Evolutionary conservation across 306 rosid genomes (phyloP), one percentile per base, ranked within the genome.

Genomic region (Gillenia trifoliata): DNA sequence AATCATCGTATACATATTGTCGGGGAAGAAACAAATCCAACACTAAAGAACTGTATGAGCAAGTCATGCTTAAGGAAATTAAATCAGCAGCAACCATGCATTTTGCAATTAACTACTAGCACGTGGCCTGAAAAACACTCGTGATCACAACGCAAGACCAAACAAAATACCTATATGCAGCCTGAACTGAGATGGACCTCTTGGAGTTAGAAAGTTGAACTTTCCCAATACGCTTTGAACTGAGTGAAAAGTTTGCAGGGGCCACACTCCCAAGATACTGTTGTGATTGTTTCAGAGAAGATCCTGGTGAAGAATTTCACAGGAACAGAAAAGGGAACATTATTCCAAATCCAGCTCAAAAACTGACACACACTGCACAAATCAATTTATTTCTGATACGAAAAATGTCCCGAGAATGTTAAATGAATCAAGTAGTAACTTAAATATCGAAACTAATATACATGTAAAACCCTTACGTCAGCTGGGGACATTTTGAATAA

Each of bases 101-200:
- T n/a, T 64, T 20, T 23, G 25, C 75, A 57, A 33, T 56, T 23
- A 23, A 30, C 34, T 25, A 72, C 20, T 16, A 38, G 56, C 28
- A 36, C 4, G 36, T 20, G 34, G 12, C 29, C 0, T 11, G 29
- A 20, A 72, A 72, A 38, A 11, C 13, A 3, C 8, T 22, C 25
- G 9, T 5, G 50, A 50, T 38, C 45, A 43, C 19, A 72, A 71
- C 61, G 57, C 17, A 52, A 77, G 34, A 59, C 30, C 69, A 63
- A 70, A 68, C 45, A 70, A 28, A 70, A 66, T 89, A 94, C 98
- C 95, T 85, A 49, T 86, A 88, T 22, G 91, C 80, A 78, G 98
- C 96, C 83, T 83, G 89, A 85, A 94, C 88, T 5, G 84, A 41
- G 9, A 85, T 66, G 49, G 95, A 79, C 84, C 80, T 84, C 80